A percentile compares a stretch with the other conserved stretches of the same genome.
Evolutionary conservation across 768 basidiomycete species (phyloP).

Genomic region (Boletus subcaerulescens): DNA sequence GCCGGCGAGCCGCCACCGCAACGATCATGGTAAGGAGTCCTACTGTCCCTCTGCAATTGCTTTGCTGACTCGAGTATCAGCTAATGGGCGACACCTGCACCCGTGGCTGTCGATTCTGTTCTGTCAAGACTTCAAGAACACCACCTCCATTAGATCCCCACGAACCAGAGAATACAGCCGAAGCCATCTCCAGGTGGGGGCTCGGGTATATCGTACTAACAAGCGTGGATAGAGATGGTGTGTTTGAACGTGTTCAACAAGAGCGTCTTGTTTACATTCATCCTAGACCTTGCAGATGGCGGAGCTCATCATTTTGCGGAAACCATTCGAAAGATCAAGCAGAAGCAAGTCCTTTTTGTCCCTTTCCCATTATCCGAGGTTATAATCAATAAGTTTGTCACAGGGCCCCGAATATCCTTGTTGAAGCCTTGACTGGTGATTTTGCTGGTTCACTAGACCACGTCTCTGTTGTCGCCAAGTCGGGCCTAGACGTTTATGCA

Average conservation of each 20-base stretch:
- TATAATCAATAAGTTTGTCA: not conserved
- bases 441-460: conserved; percentile 77
- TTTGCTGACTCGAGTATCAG: conserved; percentile 39
- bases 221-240: conserved; percentile 95
- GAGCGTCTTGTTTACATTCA: not conserved
- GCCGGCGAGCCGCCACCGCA: conserved; percentile 84
- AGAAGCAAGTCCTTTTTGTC: conserved; percentile 59
- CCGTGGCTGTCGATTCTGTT: conserved; percentile 95
- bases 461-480: conserved; percentile 81
- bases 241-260: conserved; percentile 20
- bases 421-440: conserved; percentile 95
- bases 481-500: conserved; percentile 95
- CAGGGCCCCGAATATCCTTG: conserved; percentile 92
- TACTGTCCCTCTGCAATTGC: not conserved
- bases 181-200: conserved; percentile 97
- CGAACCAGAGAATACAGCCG: conserved; percentile 97
- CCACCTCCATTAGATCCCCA: conserved; percentile 93
- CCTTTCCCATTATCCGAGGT: not conserved
- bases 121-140: conserved; percentile 87
- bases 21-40: conserved; percentile 85
- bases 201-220: conserved; percentile 97
- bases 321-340: conserved; percentile 92
- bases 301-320: conserved; percentile 94
- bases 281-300: conserved; percentile 85
- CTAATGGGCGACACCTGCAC: conserved; percentile 99